Evolutionary conservation across 139 green algal genomes (phyloP), one percentile per base, ranked within the genome.

Genomic region (Coelastrella sp.): DNA sequence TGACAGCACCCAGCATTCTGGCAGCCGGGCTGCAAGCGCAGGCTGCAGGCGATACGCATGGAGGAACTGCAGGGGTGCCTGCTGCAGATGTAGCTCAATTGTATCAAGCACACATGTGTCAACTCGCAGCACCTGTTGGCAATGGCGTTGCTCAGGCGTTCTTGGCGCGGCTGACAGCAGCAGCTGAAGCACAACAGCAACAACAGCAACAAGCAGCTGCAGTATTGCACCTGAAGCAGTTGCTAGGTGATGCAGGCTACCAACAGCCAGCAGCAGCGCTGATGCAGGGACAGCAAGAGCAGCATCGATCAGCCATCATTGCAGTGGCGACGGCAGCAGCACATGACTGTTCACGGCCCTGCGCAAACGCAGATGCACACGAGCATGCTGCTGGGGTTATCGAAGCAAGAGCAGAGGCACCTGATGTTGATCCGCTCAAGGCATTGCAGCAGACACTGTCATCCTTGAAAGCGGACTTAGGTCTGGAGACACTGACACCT

Each of bases 191-290:
- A 49, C 19, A 49, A 20, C 78, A 84, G 15, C 56, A 84, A 10
- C 78, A 84, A n/a, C 78, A 84, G 15, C 78, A 84, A 49, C 78
- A 84, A 84, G 78, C 76, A 82, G 49, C 49, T 19, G 78, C 78
- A 63, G 76, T 20, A 8, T 24, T 82, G n/a, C 76, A 82, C 7
- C 19, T 84, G 35, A 49, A 84, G 78, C 78, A 84, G 35, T 11
- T 84, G 78, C 78, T 84, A 19, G 56, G 25, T 25, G 78, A 84
- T 25, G 68, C 49, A 27, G 78, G 35, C 9, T 17, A 65, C 14
- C 78, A 35, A 1, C 49, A 12, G 19, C 56, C 56, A 17, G n/a
- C 35, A 20, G 56, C 78, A 12, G 11, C 24, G 11, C 10, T 66
- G 12, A 14, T 7, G 15, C 78, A 70, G 22, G 25, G 14, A 20